Conservation (phyloP, 208 protist species). For the Borovskyia barvae region DNA sequence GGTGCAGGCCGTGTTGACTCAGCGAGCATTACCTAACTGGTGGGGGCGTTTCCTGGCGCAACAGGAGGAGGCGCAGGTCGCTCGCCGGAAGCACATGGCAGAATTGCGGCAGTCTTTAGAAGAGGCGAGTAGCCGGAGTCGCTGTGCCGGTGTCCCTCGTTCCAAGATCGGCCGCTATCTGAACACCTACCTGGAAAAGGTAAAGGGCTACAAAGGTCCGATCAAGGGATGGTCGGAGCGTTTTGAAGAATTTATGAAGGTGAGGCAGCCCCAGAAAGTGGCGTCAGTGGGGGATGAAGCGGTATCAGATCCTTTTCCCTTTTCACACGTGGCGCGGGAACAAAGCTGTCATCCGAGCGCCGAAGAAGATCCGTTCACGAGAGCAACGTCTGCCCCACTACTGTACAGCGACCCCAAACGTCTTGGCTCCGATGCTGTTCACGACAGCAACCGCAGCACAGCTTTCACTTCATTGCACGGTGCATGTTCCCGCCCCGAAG, state of each 20-base stretch:
- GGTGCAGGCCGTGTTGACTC: no score
- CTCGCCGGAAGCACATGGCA: neutral
- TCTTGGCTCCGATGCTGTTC: no score
- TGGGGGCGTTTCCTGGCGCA: slow-evolving; percentile 4
- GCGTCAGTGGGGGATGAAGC: neutral
- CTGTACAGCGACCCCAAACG: no score
- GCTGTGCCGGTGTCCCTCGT: slow-evolving; percentile 6
- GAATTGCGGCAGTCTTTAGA: slow-evolving; percentile 23
- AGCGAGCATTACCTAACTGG: neutral
- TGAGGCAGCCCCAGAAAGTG: slow-evolving; percentile 1
- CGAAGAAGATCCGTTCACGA: no score
- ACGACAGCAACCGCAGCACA: no score
- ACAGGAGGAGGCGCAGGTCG: slow-evolving; percentile 2
- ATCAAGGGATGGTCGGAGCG: slow-evolving; percentile 39
- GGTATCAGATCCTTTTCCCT: no score
- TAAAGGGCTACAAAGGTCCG: slow-evolving; percentile 40
- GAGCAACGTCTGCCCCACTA: no score
- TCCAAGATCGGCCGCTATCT: slow-evolving; percentile 26
- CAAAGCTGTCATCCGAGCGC: no score
- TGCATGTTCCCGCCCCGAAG: no score
- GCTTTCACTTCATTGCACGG: no score
- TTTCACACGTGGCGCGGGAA: no score
- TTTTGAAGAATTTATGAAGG: slow-evolving; percentile 33
- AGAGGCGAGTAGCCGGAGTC: slow-evolving; percentile 9
- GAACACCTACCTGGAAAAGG: slow-evolving; percentile 31